A percentile compares a stretch with the other conserved stretches of the same genome.
These are phyloP conservation scores for Stemphylium vesicarium DNA, from an alignment of 2,329 filamentous ascomycete species.

Conservation along the genomic window DNA sequence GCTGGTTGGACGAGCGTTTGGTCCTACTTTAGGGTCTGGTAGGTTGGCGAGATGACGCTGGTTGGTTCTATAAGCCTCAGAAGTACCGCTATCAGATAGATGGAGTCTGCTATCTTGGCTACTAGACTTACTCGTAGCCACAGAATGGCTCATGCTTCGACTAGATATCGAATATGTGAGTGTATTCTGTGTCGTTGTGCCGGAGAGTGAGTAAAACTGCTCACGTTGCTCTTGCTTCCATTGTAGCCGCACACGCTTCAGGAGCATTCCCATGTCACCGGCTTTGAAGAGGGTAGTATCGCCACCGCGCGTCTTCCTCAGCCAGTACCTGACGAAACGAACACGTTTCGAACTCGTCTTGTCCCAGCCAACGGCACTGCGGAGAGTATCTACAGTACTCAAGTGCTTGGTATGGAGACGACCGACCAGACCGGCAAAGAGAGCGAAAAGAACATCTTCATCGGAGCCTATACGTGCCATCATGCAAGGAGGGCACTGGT, in stretches of 20 bases:
- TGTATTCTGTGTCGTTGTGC: background rate
- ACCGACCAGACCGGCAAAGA: conserved; percentile 37
- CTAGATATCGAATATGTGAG: background rate
- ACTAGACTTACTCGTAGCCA: background rate
- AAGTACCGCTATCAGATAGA: background rate
- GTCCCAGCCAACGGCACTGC: conserved; percentile 12
- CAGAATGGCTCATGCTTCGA: background rate
- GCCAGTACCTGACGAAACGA: conserved; percentile 35
- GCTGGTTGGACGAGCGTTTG: conserved; percentile 10
- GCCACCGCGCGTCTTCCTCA: conserved; percentile 17
- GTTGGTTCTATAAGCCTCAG: background rate
- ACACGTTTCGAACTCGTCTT: conserved; percentile 28
- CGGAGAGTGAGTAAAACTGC: background rate
- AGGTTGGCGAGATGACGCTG: background rate
- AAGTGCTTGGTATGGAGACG: conserved; percentile 12
- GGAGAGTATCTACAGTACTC: background rate
- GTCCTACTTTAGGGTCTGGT: conserved; percentile 10
- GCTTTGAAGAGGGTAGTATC: conserved; percentile 19
- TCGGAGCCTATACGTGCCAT: conserved; percentile 39
- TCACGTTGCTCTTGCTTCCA: conserved; percentile 10
- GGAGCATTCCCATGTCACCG: conserved; percentile 28
- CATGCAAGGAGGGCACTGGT: conserved; percentile 40
- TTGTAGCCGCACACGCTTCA: conserved; percentile 20
- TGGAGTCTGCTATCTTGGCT: background rate
- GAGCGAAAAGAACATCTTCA: conserved; percentile 26